phyloP scores from a whole-genome alignment of 352 stramenopile genomes.

The Phytophthora cactorum region DNA sequence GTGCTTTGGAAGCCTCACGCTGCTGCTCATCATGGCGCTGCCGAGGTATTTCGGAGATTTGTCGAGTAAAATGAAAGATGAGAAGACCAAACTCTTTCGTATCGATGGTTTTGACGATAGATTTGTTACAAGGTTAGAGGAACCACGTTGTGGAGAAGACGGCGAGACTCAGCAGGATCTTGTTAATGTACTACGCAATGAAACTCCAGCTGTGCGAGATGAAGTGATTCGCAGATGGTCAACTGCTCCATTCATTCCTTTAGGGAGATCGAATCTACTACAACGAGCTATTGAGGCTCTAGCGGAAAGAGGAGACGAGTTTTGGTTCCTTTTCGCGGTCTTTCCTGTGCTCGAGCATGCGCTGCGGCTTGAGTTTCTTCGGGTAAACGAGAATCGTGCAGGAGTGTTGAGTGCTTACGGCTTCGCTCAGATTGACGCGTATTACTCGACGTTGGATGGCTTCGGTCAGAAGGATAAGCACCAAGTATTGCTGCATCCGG shows the following conservation, averaged over 20 bases:
- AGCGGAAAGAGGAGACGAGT: constrained; percentile 40
- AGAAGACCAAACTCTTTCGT: constrained; percentile 27
- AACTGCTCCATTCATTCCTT: constrained; percentile 44
- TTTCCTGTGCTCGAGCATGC: constrained; percentile 76
- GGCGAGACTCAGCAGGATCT: constrained; percentile 3
- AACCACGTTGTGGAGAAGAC: background rate
- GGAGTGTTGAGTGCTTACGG: constrained; percentile 45
- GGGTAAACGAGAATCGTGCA: constrained; percentile 39
- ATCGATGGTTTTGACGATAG: constrained; percentile 26
- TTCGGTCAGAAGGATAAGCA: constrained; percentile 83
- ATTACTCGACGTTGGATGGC: constrained; percentile 80
- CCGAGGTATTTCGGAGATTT: constrained; percentile 25
- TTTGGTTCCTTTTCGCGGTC: constrained; percentile 62
- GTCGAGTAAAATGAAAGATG: background rate
- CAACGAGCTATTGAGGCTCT: constrained; percentile 37
- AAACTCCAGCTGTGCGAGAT: constrained; percentile 4
- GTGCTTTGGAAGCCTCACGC: constrained; percentile 58
- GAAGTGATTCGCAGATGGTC: constrained; percentile 14
- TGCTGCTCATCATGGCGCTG: constrained; percentile 54
- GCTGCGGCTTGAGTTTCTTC: constrained; percentile 64
- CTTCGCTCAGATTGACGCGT: constrained; percentile 65
- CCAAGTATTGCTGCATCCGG: constrained; percentile 66
- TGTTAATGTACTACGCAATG: constrained; percentile 13
- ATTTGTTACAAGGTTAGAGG: constrained; percentile 34
- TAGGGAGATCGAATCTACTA: constrained; percentile 45